Conservation (phyloP, 2,329 filamentous ascomycete species). For the Ceratocystis alfenasii region DNA sequence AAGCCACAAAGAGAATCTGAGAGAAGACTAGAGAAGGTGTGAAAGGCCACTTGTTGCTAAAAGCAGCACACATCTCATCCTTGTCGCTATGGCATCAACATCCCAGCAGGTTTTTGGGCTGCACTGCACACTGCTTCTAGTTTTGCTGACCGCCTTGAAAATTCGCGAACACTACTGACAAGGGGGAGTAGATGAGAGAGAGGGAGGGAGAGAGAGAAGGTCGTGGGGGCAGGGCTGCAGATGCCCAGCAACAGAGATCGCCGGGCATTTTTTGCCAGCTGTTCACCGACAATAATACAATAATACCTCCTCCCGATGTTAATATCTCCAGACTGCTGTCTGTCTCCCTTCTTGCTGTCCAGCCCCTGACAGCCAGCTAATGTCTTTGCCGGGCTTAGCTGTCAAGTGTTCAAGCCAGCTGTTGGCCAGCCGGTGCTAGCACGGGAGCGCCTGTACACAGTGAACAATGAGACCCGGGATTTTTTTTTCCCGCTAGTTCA, state of each 20-base stretch:
- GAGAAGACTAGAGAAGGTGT: not conserved
- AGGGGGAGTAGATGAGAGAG: not conserved
- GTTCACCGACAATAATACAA: conserved; percentile 1
- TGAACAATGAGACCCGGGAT: not conserved
- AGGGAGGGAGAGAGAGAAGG: no score
- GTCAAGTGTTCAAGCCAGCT: conserved; percentile 1
- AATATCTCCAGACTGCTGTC: not conserved
- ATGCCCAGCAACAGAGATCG: not conserved
- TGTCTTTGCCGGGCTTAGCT: not conserved
- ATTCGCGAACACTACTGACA: not conserved
- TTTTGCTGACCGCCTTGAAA: conserved; percentile 1
- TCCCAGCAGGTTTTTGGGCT: not conserved
- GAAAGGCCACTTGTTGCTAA: conserved; percentile 8
- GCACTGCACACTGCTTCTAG: not conserved
- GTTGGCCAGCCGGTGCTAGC: not conserved
- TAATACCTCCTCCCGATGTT: not conserved
- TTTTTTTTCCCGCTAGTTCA: not conserved
- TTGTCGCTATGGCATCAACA: not conserved
- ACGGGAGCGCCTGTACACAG: not conserved
- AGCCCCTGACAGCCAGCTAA: not conserved
- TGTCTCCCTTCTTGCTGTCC: not conserved
- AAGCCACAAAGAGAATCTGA: not conserved
- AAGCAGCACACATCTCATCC: not conserved
- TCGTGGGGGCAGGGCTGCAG: not conserved
- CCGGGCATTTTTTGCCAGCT: not conserved